Percentiles rank a stretch among this genome's conserved stretches.
Evolutionary conservation across 257 asterid genomes (phyloP).

Genomic region (Ilex aquifolium): DNA sequence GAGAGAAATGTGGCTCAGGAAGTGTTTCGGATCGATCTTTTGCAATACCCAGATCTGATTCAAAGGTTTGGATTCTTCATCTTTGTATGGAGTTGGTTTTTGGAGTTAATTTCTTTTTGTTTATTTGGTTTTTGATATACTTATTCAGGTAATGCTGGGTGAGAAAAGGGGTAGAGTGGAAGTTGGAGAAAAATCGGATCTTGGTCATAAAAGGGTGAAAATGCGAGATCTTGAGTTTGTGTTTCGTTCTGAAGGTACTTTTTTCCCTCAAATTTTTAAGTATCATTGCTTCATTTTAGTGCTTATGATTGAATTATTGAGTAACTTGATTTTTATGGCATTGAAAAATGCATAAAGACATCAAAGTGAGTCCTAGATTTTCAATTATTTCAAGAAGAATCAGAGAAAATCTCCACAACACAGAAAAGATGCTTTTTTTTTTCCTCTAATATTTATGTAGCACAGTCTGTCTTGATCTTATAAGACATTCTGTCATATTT

Average conservation of each 20-base stretch:
- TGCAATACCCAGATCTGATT: constrained; percentile 27
- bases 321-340: not conserved
- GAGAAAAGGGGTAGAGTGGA: constrained; percentile 22
- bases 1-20: constrained; percentile 8
- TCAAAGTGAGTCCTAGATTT: too few species aligned
- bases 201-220: constrained; percentile 25
- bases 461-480: not conserved
- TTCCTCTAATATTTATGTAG: not conserved
- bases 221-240: constrained; percentile 34
- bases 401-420: too few species aligned
- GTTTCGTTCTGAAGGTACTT: constrained; percentile 26
- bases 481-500: too few species aligned
- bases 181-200: constrained; percentile 26
- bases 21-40: constrained; percentile 9
- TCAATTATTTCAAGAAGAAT: too few species aligned
- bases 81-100: not conserved
- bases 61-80: constrained; percentile 13
- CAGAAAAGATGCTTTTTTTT: too few species aligned
- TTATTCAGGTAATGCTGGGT: constrained; percentile 26
- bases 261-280: constrained; percentile 1
- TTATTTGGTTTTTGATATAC: not conserved
- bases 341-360: not conserved
- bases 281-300: too few species aligned
- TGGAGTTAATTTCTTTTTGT: not conserved
- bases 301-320: too few species aligned